Percentiles rank a stretch among this genome's conserved stretches.
Evolutionary conservation across 1,139 yeast genomes (phyloP).

Genomic region (Debaryomyces sp.): DNA sequence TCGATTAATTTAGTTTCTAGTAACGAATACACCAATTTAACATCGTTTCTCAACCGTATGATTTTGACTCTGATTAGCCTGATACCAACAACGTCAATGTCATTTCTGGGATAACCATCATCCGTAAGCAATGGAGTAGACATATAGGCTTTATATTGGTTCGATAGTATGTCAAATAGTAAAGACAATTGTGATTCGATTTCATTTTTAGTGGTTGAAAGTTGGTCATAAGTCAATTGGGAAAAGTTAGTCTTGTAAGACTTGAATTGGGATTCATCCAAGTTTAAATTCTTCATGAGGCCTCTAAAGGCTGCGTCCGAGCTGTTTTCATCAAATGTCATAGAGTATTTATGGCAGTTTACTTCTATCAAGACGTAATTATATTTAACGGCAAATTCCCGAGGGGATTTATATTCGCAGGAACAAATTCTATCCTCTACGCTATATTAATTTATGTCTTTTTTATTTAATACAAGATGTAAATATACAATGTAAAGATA

Average conservation of each 20-base stretch:
- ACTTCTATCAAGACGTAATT: background rate
- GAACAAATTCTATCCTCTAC: background rate
- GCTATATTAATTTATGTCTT: background rate
- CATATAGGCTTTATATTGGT: slow-evolving; percentile 55
- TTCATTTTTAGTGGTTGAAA: slow-evolving; percentile 30
- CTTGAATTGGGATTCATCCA: slow-evolving; percentile 29
- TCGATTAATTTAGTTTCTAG: slow-evolving; percentile 49
- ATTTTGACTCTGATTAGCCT: slow-evolving; percentile 65
- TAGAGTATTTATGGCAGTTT: background rate
- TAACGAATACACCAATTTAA: slow-evolving; percentile 48
- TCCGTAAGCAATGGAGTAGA: slow-evolving; percentile 59
- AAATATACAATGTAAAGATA: slow-evolving; percentile 3
- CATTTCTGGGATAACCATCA: slow-evolving; percentile 87
- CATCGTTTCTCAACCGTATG: slow-evolving; percentile 71
- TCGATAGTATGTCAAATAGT: slow-evolving; percentile 35
- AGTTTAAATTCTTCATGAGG: slow-evolving; percentile 42
- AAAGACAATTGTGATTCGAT: slow-evolving; percentile 36
- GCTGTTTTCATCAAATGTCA: slow-evolving; percentile 15
- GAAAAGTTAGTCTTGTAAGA: slow-evolving; percentile 23
- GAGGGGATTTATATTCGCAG: background rate
- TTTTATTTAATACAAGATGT: background rate
- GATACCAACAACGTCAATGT: slow-evolving; percentile 75
- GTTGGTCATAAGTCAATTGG: slow-evolving; percentile 26
- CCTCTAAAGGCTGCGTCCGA: slow-evolving; percentile 36
- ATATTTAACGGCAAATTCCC: slow-evolving; percentile 1